Conservation (phyloP, 352 stramenopile species). For the Globisporangium okanoganense region DNA sequence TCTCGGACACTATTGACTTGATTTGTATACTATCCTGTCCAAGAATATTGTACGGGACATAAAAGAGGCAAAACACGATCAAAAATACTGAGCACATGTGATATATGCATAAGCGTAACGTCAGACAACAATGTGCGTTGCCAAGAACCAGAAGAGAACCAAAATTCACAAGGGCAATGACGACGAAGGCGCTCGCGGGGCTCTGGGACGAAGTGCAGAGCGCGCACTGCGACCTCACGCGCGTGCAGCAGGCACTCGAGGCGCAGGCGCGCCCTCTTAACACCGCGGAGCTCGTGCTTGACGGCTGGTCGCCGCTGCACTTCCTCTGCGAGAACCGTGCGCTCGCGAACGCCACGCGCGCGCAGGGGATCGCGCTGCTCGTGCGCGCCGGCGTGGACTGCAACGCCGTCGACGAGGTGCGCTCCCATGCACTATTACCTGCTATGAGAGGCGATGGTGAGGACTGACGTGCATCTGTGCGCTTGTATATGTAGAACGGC, state of each 20-base stretch:
- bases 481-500: constrained; percentile 33
- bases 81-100: too few relatives aligned
- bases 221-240: constrained; percentile 30
- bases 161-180: not conserved
- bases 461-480: constrained; percentile 2
- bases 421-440: not conserved
- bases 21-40: too few relatives aligned
- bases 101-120: too few relatives aligned
- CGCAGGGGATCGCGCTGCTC: constrained; percentile 38
- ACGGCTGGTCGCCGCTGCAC: constrained; percentile 79
- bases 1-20: too few relatives aligned
- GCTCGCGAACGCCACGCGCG: constrained; percentile 32
- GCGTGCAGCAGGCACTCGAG: constrained; percentile 37
- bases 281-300: constrained; percentile 22
- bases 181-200: constrained; percentile 17
- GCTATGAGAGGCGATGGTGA: not conserved
- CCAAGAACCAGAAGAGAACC: too few relatives aligned
- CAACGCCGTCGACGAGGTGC: constrained; percentile 68
- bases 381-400: constrained; percentile 31
- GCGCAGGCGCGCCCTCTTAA: not conserved
- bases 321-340: constrained; percentile 66
- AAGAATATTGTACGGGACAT: too few relatives aligned
- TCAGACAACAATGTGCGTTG: too few relatives aligned
- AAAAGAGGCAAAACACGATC: too few relatives aligned
- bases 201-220: constrained; percentile 76